Evolutionary conservation across 345 rosid species (phyloP).

Genomic region (Euphorbia pulcherrima): DNA sequence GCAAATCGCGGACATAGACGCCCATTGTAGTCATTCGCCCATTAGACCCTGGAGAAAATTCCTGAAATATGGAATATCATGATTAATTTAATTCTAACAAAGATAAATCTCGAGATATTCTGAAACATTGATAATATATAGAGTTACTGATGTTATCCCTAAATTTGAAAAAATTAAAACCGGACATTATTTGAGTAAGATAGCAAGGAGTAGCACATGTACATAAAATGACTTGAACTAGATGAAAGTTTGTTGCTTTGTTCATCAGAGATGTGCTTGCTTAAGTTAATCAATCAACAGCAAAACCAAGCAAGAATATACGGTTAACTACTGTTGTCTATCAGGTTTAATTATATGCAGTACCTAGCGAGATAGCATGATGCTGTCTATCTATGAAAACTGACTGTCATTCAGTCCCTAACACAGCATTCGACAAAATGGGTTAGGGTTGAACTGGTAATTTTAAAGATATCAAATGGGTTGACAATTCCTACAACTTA

Average conservation of each 20-base stretch:
- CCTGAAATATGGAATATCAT: conserved; percentile 47
- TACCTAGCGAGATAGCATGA: too few relatives aligned
- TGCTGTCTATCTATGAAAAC: neutral
- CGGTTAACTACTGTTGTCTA: neutral
- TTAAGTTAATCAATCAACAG: neutral
- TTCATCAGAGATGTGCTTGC: neutral
- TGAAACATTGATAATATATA: neutral
- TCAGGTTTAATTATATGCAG: neutral
- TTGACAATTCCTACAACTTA: neutral
- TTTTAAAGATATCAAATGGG: neutral
- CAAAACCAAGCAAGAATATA: neutral
- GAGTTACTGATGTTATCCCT: neutral
- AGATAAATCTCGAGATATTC: neutral
- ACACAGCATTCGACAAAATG: neutral
- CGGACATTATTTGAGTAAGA: neutral
- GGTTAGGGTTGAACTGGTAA: neutral
- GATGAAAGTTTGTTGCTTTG: neutral
- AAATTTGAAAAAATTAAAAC: neutral
- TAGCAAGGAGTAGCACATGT: neutral
- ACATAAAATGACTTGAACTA: neutral
- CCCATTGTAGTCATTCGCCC: conserved; percentile 89
- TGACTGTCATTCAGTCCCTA: neutral
- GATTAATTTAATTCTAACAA: neutral
- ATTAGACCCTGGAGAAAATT: conserved; percentile 86
- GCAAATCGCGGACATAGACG: conserved; percentile 84